phyloP scores from a whole-genome alignment of 441 rosid genomes.

The Geranium incanum region DNA sequence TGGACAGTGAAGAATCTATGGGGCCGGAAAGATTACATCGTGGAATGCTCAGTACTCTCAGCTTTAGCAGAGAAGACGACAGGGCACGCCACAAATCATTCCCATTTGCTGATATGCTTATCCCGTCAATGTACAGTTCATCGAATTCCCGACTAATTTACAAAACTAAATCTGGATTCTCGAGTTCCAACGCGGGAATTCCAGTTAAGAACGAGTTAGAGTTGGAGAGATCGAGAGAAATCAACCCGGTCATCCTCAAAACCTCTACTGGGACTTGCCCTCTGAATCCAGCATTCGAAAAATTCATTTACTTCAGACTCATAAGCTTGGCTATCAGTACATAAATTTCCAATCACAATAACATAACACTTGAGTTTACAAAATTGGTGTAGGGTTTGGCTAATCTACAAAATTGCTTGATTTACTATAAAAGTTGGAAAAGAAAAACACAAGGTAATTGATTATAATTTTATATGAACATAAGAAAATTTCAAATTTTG shows the following conservation, averaged over 20 bases:
- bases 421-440: no score
- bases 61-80: conserved; percentile 27
- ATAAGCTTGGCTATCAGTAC: conserved; percentile 21
- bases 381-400: no score
- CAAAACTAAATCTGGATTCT: conserved; percentile 27
- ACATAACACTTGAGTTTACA: no score
- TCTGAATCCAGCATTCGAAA: conserved; percentile 32
- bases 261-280: conserved; percentile 32
- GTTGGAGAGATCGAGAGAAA: conserved; percentile 33
- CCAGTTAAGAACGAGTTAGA: neutral
- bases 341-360: no score
- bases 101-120: conserved; percentile 8
- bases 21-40: conserved; percentile 11
- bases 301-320: conserved; percentile 25
- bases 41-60: conserved; percentile 14
- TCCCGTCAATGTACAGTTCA: conserved; percentile 10
- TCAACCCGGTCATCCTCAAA: conserved; percentile 26
- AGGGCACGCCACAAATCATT: conserved; percentile 16
- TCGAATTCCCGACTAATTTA: neutral
- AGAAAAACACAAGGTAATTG: no score
- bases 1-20: conserved; percentile 19
- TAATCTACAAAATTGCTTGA: no score
- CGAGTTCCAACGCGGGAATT: conserved; percentile 12
- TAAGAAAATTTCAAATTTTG: no score
- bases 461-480: no score